A percentile compares a stretch with the other conserved stretches of the same genome.
phyloP scores from a whole-genome alignment of 2,329 filamentous ascomycete species.

The Bipolaris victoriae region DNA sequence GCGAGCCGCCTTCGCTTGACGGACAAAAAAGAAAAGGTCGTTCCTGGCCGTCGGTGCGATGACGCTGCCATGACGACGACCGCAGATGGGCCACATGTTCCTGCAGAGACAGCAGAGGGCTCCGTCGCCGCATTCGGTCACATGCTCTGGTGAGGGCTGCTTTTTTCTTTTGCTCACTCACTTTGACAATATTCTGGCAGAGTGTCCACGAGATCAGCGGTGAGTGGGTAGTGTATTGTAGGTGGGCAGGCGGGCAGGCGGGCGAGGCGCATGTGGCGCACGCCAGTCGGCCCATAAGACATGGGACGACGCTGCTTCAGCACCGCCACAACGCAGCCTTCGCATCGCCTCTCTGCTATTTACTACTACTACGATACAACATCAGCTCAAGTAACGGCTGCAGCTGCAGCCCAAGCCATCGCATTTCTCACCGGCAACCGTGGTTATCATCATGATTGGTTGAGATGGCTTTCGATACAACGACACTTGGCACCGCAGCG shows the following conservation, averaged over 20 bases:
- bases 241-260: too few relatives aligned
- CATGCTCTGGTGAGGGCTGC: background rate
- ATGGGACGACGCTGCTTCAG: background rate
- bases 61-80: background rate
- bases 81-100: background rate
- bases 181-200: background rate
- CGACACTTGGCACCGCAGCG: conserved; percentile 23
- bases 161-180: background rate
- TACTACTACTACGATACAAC: conserved; percentile 21
- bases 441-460: conserved; percentile 23
- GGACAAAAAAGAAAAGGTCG: background rate
- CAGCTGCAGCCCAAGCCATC: background rate
- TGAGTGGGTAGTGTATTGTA: too few relatives aligned
- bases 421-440: background rate
- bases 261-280: too few relatives aligned
- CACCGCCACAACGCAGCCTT: conserved; percentile 18
- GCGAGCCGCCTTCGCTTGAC: background rate
- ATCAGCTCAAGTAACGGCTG: conserved; percentile 29
- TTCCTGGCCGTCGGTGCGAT: background rate
- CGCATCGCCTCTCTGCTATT: conserved; percentile 26
- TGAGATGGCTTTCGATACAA: conserved; percentile 23
- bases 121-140: background rate
- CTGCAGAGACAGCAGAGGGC: background rate
- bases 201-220: too few relatives aligned
- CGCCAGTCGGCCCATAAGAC: background rate